Base-by-base conservation (phyloP, 2,329 filamentous ascomycete species). In the Neospermospora avenae region DNA sequence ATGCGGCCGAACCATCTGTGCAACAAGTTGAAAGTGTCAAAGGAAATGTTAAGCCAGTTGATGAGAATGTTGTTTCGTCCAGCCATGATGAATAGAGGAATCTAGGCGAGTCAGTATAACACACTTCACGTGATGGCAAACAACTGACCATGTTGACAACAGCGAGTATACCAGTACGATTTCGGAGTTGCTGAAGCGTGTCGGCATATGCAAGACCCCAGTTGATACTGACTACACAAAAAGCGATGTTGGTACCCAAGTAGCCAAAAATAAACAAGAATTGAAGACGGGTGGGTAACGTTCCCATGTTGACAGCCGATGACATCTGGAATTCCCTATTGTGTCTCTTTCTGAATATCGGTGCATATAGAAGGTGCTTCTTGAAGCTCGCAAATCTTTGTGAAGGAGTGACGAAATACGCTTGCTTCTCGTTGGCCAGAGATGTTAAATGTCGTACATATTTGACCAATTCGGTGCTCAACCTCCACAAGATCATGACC, bases 1-100 rank as follows among this genome's bases (percentile, higher is more conserved):
- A 92, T 90, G 41, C 89, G 85, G 67, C 89, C 89, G 64, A 91
- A 82, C 89, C 89, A 93, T 63, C 90, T 84, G 74, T 93, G 89
- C 60, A 93, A 79, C 63, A 93, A 76, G 76, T 93, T 93, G 80
- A 90, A 92, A 0, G 88, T 91, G 73, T 93, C 89, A 73, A 92
- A 93, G 3, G 87, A 90, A 65, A 93, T 85, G 63, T 85, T 85
- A 56, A 90, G 80, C 65, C 89, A 77, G 62, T 79, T 79, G 71
- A 93, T 91, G 65, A 93, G 78, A 22, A 88, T 88, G 75, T 93
- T 93, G 77, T 92, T 93, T 68, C 89, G 82, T 44, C 87, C 86
- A 49, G 88, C 87, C 72, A 92, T 79, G 53, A 92, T 74, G 74
- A 92, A 89, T 3, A 93, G 77, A 1, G 90, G 89, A 49, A 86